Evolutionary conservation across 208 protist genomes (phyloP).

Genomic region (Acanthamoeba triangularis): DNA sequence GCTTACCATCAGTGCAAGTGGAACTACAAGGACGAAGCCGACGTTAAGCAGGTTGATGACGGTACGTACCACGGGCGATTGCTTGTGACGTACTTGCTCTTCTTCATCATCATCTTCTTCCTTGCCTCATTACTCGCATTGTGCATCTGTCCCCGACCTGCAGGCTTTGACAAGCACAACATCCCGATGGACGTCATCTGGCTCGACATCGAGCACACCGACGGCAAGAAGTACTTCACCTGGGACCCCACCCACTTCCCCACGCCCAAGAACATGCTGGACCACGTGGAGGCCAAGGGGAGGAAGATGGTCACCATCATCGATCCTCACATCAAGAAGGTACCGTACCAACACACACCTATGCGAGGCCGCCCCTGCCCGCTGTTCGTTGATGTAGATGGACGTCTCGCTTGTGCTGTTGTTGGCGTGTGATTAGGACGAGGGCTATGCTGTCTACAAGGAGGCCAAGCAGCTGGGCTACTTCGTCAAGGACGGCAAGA

Average conservation of each 20-base stretch:
- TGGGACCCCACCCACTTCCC: slow-evolving; percentile 98
- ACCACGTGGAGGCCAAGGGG: slow-evolving; percentile 94
- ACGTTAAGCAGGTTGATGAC: slow-evolving; percentile 89
- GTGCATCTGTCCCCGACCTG: slow-evolving; percentile 86
- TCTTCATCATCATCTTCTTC: not conserved
- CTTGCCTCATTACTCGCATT: slow-evolving; percentile 72
- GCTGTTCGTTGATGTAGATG: no score
- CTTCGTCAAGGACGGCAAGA: slow-evolving; percentile 94
- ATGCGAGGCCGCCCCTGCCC: no score
- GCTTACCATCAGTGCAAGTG: slow-evolving; percentile 98
- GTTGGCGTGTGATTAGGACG: slow-evolving; percentile 30
- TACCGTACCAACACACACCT: no score
- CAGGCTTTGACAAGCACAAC: slow-evolving; percentile 96
- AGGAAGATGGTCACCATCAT: slow-evolving; percentile 98
- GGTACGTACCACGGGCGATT: not conserved
- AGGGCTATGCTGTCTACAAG: slow-evolving; percentile 84
- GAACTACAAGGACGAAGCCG: slow-evolving; percentile 96
- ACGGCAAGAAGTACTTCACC: slow-evolving; percentile 98
- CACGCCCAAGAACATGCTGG: slow-evolving; percentile 94
- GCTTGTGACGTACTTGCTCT: no score
- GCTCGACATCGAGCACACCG: slow-evolving; percentile 99
- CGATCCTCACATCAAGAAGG: slow-evolving; percentile 98
- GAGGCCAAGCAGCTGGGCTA: slow-evolving; percentile 82
- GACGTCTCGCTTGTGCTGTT: no score
- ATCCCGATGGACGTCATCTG: slow-evolving; percentile 99